A percentile compares a stretch with the other conserved stretches of the same genome.
Evolutionary conservation across 139 green algal genomes (phyloP).

Genomic region (Chlorella sp.): DNA sequence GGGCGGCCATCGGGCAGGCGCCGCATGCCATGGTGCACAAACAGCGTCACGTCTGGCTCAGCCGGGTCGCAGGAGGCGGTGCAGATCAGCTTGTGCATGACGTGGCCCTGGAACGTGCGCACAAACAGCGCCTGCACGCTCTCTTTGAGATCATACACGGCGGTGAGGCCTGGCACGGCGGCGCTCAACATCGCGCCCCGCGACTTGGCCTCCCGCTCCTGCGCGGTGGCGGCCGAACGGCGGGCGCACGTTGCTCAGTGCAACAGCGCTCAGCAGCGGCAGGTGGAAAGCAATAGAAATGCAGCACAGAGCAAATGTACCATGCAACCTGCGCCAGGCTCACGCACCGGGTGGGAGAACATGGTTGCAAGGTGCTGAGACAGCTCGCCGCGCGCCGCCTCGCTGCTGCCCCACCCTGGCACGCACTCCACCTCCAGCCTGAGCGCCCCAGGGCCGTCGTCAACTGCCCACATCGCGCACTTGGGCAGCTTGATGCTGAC

Average conservation of each 20-base stretch:
- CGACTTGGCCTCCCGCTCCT: background rate
- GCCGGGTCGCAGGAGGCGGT: background rate
- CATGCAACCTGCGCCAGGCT: no score
- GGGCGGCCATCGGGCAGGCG: constrained; percentile 16
- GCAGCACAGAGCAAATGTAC: no score
- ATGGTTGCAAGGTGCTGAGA: background rate
- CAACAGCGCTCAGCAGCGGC: background rate
- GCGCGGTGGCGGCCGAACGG: background rate
- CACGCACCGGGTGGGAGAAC: background rate
- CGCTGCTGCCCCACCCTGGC: background rate
- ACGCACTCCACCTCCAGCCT: background rate
- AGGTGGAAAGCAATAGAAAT: no score
- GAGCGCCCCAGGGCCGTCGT: background rate
- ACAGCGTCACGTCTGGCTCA: background rate
- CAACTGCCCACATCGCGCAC: background rate
- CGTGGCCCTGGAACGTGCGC: background rate
- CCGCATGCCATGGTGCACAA: background rate
- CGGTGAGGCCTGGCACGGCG: background rate
- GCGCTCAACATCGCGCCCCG: background rate
- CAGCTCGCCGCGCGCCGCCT: background rate
- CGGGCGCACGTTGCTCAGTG: background rate
- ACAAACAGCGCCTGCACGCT: constrained; percentile 18
- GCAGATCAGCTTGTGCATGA: background rate
- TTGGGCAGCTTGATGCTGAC: background rate
- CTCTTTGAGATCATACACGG: constrained; percentile 16